Evolutionary conservation across 306 rosid species (phyloP).

Genomic region (Myrica gale): DNA sequence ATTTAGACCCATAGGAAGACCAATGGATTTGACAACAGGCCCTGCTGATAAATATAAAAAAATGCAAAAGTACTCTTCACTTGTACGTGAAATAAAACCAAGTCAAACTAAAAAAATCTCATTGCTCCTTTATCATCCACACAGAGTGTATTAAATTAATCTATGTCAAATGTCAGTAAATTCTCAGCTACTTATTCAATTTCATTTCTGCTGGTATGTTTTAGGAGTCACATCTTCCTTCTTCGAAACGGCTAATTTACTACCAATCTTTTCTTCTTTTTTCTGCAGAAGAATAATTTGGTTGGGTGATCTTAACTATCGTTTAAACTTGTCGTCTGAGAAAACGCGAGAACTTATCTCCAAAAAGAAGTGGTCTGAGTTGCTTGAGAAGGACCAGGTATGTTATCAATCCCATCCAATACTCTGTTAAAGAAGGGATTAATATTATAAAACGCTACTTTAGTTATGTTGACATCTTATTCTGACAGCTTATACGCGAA

Average conservation of each 20-base stretch:
- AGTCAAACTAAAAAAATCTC: not conserved
- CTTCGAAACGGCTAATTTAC: not conserved
- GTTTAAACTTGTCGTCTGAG: constrained; percentile 70
- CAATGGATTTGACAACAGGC: not conserved
- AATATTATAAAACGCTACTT: not conserved
- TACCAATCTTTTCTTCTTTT: constrained; percentile 18
- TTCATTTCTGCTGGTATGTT: not conserved
- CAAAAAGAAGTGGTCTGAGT: constrained; percentile 63
- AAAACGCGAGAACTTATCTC: constrained; percentile 67
- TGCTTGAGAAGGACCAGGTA: constrained; percentile 88
- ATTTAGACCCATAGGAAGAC: not conserved
- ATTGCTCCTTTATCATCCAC: not conserved
- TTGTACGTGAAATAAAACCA: not conserved
- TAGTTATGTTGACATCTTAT: constrained; percentile 31
- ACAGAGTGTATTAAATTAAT: not conserved
- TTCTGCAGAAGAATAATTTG: constrained; percentile 79
- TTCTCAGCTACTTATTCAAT: not conserved
- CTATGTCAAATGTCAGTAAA: not conserved
- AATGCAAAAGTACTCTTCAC: not conserved
- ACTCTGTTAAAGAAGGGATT: not conserved
- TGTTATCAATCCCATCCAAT: constrained; percentile 12
- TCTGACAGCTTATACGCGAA: constrained; percentile 68
- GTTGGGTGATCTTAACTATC: constrained; percentile 93
- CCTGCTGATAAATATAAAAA: not conserved
- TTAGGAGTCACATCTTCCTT: constrained; percentile 2